A percentile compares a stretch with the other conserved stretches of the same genome.
Evolutionary conservation across 2,329 filamentous ascomycete species (phyloP).

Genomic region (Fusarium torulosum): DNA sequence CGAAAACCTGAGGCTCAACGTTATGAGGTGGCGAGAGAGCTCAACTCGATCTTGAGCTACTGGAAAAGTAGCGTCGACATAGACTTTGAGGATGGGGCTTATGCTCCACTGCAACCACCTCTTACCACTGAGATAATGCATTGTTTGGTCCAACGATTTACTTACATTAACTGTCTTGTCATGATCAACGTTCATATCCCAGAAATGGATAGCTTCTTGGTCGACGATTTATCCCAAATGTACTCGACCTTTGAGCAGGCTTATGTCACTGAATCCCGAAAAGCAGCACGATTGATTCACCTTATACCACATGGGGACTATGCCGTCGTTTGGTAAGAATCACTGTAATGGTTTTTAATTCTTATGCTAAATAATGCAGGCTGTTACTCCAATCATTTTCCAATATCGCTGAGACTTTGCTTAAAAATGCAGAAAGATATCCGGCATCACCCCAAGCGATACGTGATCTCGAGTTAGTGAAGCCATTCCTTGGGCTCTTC

Average conservation of each 20-base stretch:
- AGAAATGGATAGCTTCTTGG: neutral
- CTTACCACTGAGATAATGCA: neutral
- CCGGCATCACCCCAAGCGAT: neutral
- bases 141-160: neutral
- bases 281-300: neutral
- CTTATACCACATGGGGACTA: neutral
- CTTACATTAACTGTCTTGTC: neutral
- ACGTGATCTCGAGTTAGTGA: neutral
- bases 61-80: neutral
- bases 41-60: neutral
- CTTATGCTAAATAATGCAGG: neutral
- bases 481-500: neutral
- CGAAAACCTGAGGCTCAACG: neutral
- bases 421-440: neutral
- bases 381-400: neutral
- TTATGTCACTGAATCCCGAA: neutral
- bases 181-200: neutral
- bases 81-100: neutral
- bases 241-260: neutral
- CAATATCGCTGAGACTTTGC: neutral
- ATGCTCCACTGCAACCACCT: neutral
- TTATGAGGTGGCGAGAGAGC: neutral
- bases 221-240: neutral
- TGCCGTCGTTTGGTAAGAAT: neutral
- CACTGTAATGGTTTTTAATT: no score